Conservation (phyloP, 2,329 filamentous ascomycete species). For the Cryphonectria radicalis region DNA sequence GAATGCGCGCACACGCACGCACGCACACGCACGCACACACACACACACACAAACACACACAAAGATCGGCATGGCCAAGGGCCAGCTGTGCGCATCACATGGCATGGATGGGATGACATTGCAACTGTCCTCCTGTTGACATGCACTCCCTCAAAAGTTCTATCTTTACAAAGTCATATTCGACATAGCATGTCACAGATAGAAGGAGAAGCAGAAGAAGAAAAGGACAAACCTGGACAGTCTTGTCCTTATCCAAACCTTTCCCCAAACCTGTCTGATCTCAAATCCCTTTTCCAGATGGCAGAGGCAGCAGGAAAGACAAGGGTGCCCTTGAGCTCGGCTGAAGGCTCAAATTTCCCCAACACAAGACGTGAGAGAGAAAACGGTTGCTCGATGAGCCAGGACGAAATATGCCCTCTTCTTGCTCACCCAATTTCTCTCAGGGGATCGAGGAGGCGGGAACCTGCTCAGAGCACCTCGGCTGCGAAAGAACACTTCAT, state of each 20-base stretch:
- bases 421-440: no score
- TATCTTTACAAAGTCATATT: no score
- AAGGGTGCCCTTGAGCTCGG: neutral
- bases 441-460: no score
- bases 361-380: neutral
- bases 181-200: neutral
- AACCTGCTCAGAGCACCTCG: neutral
- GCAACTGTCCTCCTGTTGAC: neutral
- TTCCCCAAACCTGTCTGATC: no score
- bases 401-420: neutral
- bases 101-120: neutral
- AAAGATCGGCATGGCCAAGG: neutral
- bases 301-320: neutral
- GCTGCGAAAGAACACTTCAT: neutral
- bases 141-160: neutral
- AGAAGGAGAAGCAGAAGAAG: neutral
- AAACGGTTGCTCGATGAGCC: neutral
- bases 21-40: neutral
- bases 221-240: neutral
- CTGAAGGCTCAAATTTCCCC: neutral
- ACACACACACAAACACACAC: neutral
- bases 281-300: neutral
- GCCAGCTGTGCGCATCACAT: neutral
- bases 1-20: no score
- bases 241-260: neutral